Evolutionary conservation across 2,329 filamentous ascomycete species (phyloP), one percentile per base, ranked within the genome.

Genomic region (Fulvia fulva): DNA sequence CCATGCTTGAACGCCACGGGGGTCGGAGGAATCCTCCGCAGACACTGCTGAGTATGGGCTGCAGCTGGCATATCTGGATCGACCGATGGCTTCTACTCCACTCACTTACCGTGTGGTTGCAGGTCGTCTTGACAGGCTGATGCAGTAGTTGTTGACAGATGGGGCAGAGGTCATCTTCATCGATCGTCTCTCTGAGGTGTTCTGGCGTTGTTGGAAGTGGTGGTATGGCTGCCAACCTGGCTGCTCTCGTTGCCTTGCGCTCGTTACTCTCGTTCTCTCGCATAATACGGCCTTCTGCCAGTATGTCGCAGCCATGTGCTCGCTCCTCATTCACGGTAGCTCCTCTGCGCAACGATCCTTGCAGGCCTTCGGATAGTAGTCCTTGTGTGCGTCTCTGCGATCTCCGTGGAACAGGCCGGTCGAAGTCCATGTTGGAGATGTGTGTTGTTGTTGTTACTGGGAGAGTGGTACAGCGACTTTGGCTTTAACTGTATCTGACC

Each of bases 81-180:
- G n/a, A n/a, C n/a, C n/a, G n/a, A n/a, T n/a, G n/a, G n/a, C n/a
- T n/a, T n/a, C n/a, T n/a, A n/a, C n/a, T n/a, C n/a, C n/a, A n/a
- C n/a, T n/a, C n/a, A n/a, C n/a, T n/a, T n/a, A n/a, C n/a, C 1
- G 74, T 68, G 54, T 79, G 78, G 47, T 70, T 70, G 65, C 77
- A 80, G 45, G 64, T 59, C 8, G 77, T 79, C 2, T 65, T 68
- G 6, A 79, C 77, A 0, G 77, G 78, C 1, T 69, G 65, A 63
- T 70, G 72, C 11, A 79, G 70, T 16, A 80, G 72, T 1, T 76
- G 68, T 19, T 75, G 76, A 64, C 77, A 80, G 21, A 80, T 75
- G 4, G 76, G 76, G 55, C 77, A 80, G 19, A 76, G 61, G 60
- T 79, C 76, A 47, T 78, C 76, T 44, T 77, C 71, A 32, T 67